A percentile compares a stretch with the other conserved stretches of the same genome.
phyloP scores from a whole-genome alignment of 768 basidiomycete species.

The Lactarius sanguifluus region DNA sequence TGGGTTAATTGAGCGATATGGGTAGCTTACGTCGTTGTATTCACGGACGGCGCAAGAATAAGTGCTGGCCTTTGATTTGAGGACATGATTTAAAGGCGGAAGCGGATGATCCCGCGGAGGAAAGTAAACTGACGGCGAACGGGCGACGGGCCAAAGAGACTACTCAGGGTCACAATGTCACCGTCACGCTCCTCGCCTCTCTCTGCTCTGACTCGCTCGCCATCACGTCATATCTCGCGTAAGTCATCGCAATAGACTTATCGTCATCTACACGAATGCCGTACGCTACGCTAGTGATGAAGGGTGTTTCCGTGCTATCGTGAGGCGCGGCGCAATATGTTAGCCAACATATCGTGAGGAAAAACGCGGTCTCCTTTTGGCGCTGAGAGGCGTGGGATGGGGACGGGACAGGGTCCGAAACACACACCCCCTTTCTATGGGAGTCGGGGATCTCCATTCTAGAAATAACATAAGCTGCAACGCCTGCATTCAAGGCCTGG shows the following conservation, averaged over 20 bases:
- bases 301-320: too few relatives aligned
- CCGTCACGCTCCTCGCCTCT: neutral
- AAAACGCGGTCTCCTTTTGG: neutral
- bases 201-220: neutral
- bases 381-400: neutral
- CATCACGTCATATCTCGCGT: neutral
- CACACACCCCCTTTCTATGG: neutral
- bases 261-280: neutral
- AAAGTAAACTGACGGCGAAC: conserved; percentile 23
- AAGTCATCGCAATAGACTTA: too few relatives aligned
- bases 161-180: conserved; percentile 6
- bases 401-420: neutral
- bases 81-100: conserved; percentile 50
- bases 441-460: neutral
- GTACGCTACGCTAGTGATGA: neutral
- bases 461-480: neutral
- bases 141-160: conserved; percentile 1
- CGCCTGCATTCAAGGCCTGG: neutral
- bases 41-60: conserved; percentile 76
- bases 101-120: conserved; percentile 34
- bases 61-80: conserved; percentile 63
- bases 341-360: neutral
- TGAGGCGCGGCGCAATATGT: neutral
- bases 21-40: conserved; percentile 71
- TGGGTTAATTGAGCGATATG: neutral